These are phyloP conservation scores for Theileria parva DNA, from an alignment of 169 alveolate genomes.

Conservation along the genomic window DNA sequence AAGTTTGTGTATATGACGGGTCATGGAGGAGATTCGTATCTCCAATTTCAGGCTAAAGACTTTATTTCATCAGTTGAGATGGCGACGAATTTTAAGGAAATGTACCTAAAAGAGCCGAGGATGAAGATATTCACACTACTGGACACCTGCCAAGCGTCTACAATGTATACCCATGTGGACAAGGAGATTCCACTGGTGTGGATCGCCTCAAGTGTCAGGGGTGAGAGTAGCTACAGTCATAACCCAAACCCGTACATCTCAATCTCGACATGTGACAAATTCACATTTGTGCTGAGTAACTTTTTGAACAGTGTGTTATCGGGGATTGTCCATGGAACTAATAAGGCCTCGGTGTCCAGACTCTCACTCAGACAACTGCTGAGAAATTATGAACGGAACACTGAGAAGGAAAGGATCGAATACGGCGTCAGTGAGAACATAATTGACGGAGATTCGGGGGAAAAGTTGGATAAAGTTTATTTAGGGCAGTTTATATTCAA, in stretches of 20 bases:
- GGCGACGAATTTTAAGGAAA: slow-evolving; percentile 65
- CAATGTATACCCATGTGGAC: slow-evolving; percentile 61
- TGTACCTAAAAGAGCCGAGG: slow-evolving; percentile 68
- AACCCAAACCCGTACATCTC: slow-evolving; percentile 71
- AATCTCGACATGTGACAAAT: slow-evolving; percentile 74
- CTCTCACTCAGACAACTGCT: slow-evolving; percentile 42
- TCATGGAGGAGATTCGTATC: slow-evolving; percentile 78
- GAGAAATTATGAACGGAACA: slow-evolving; percentile 45
- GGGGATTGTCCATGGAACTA: slow-evolving; percentile 42
- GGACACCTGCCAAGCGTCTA: slow-evolving; percentile 79
- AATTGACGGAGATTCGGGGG: background rate
- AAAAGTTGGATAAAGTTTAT: slow-evolving; percentile 24
- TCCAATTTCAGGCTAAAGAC: slow-evolving; percentile 74
- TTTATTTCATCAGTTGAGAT: slow-evolving; percentile 69
- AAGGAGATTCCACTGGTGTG: slow-evolving; percentile 58
- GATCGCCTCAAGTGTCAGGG: slow-evolving; percentile 71
- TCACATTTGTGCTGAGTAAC: slow-evolving; percentile 65
- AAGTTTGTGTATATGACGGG: slow-evolving; percentile 75
- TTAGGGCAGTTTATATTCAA: slow-evolving; percentile 63
- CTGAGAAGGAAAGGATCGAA: slow-evolving; percentile 32
- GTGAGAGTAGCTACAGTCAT: slow-evolving; percentile 70
- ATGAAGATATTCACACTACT: slow-evolving; percentile 60
- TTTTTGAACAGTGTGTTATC: slow-evolving; percentile 53
- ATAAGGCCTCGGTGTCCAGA: slow-evolving; percentile 52
- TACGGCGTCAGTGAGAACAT: slow-evolving; percentile 34